Conservation (phyloP, 2,329 filamentous ascomycete species). For the Ceratocystiopsis brevicomis region DNA sequence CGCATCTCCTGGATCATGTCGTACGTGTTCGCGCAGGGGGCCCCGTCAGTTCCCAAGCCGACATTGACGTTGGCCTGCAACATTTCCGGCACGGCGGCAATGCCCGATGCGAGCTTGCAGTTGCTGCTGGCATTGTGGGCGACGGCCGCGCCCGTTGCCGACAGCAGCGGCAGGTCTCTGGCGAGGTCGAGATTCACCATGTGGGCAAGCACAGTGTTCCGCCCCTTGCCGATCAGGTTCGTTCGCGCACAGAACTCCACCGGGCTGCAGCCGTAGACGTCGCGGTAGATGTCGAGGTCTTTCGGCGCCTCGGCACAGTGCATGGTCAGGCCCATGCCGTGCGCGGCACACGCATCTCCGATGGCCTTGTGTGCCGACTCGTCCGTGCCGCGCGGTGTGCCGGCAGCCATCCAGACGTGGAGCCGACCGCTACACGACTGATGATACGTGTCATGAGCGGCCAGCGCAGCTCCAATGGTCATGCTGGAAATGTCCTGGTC, state of each 20-base stretch:
- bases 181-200: conserved; percentile 29
- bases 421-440: conserved; percentile 17
- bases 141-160: conserved; percentile 21
- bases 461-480: conserved; percentile 16
- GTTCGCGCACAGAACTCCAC: conserved; percentile 23
- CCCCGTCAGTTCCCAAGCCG: conserved; percentile 30
- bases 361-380: conserved; percentile 20
- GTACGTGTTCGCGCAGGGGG: conserved; percentile 32
- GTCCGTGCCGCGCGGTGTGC: conserved; percentile 25
- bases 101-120: conserved; percentile 30
- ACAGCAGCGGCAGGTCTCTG: conserved; percentile 21
- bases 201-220: conserved; percentile 28
- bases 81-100: conserved; percentile 27
- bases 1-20: conserved; percentile 35
- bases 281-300: conserved; percentile 19
- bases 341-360: conserved; percentile 19
- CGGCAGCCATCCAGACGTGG: conserved; percentile 27
- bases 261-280: conserved; percentile 21
- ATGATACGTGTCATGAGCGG: conserved; percentile 11
- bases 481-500: conserved; percentile 19
- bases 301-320: conserved; percentile 25
- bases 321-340: conserved; percentile 26
- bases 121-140: conserved; percentile 33
- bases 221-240: conserved; percentile 17
- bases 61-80: conserved; percentile 25